Conservation (phyloP, 192 early-diverging fungal species). For the Coemansia asiatica region DNA sequence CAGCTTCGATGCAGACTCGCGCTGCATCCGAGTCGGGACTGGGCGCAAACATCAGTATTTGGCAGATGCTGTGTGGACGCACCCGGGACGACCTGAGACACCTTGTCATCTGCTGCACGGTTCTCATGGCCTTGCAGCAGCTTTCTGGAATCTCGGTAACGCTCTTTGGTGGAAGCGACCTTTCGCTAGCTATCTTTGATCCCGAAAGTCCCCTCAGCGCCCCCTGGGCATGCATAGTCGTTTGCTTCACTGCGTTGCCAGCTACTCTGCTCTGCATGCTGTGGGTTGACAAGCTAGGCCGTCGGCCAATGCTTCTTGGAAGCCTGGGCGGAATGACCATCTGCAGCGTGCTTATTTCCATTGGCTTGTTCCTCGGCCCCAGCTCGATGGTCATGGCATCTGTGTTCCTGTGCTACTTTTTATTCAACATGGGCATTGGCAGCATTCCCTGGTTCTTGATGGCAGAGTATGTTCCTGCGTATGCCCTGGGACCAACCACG, state of each 20-base stretch:
- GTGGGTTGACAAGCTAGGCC: constrained; percentile 66
- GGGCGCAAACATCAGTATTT: constrained; percentile 1
- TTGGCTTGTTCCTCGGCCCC: constrained; percentile 56
- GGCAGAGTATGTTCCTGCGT: constrained; percentile 69
- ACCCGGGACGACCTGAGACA: constrained; percentile 46
- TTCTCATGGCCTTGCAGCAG: constrained; percentile 67
- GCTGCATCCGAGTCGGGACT: constrained; percentile 6
- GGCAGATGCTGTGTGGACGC: constrained; percentile 33
- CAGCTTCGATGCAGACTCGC: constrained; percentile 3
- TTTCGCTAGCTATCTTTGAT: constrained; percentile 59
- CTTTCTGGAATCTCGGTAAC: constrained; percentile 70
- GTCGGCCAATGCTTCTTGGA: constrained; percentile 63
- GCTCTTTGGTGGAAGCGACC: constrained; percentile 65
- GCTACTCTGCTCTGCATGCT: constrained; percentile 60
- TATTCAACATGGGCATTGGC: constrained; percentile 74
- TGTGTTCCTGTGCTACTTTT: constrained; percentile 68
- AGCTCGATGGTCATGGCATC: constrained; percentile 57
- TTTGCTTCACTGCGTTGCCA: constrained; percentile 61
- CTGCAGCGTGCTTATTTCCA: constrained; percentile 59
- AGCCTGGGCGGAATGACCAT: constrained; percentile 62
- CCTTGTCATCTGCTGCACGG: constrained; percentile 55
- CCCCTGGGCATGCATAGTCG: constrained; percentile 54
- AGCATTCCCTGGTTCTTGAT: constrained; percentile 77
- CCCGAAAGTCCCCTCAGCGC: constrained; percentile 45
- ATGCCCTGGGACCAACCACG: constrained; percentile 64